phyloP scores from a whole-genome alignment of 495 filamentous ascomycete genomes.

The Podospora didyma region DNA sequence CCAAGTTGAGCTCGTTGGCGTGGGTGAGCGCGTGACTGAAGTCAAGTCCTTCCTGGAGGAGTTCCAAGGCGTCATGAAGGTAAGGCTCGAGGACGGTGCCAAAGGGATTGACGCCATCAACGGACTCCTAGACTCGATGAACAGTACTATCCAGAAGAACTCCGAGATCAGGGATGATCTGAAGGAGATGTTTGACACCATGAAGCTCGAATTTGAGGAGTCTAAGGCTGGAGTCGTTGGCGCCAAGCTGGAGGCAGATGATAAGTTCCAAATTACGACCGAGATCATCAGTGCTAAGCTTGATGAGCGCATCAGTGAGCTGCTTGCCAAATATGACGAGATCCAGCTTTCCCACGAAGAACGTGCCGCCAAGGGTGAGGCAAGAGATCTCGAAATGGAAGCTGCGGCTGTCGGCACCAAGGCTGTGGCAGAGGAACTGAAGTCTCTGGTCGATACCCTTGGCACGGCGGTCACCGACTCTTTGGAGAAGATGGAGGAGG shows the following conservation, averaged over 20 bases:
- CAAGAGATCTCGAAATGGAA: conserved; percentile 61
- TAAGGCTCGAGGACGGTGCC: conserved; percentile 49
- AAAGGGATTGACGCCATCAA: conserved; percentile 47
- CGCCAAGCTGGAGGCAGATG: conserved; percentile 68
- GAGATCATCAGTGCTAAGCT: conserved; percentile 71
- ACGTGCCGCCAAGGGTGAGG: conserved; percentile 63
- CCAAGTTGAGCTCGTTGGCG: conserved; percentile 46
- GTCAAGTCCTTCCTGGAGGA: conserved; percentile 49
- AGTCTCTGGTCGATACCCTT: conserved; percentile 76
- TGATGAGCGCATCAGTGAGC: conserved; percentile 71
- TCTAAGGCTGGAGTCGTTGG: conserved; percentile 64
- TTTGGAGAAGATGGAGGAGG: conserved; percentile 76
- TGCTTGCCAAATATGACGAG: conserved; percentile 80
- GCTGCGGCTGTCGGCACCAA: conserved; percentile 68
- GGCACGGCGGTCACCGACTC: conserved; percentile 77
- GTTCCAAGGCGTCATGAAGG: conserved; percentile 42
- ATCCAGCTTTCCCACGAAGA: conserved; percentile 65
- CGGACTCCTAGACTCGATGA: conserved; percentile 58
- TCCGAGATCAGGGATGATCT: conserved; percentile 55
- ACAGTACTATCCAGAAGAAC: conserved; percentile 55
- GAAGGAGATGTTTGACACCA: conserved; percentile 73
- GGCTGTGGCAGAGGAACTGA: conserved; percentile 78
- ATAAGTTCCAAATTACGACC: conserved; percentile 66
- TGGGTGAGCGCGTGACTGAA: conserved; percentile 48
- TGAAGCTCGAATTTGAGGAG: conserved; percentile 79